These are phyloP conservation scores for Cryptococcus sp. DNA, from an alignment of 1,284 basidiomycete species.

Conservation along the genomic window DNA sequence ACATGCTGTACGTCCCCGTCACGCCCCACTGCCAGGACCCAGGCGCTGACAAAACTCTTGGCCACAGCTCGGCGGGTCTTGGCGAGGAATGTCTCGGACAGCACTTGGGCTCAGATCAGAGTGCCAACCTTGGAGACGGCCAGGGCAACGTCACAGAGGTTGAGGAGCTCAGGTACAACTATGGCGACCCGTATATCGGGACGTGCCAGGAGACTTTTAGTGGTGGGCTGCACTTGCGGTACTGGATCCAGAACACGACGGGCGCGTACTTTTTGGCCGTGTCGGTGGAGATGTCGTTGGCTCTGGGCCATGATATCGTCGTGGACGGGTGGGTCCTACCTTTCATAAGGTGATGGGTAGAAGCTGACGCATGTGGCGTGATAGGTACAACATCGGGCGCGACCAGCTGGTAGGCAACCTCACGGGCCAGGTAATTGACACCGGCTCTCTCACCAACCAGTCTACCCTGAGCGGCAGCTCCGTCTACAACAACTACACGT, in stretches of 20 bases:
- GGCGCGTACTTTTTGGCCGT: slow-evolving; percentile 76
- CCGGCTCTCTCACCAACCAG: slow-evolving; percentile 58
- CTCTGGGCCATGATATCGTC: slow-evolving; percentile 59
- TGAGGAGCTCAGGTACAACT: slow-evolving; percentile 74
- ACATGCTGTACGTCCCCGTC: slow-evolving; percentile 57
- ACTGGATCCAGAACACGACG: slow-evolving; percentile 76
- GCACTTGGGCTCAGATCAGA: slow-evolving; percentile 66
- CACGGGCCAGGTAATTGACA: slow-evolving; percentile 59
- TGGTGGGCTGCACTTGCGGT: slow-evolving; percentile 87
- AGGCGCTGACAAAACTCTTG: neutral
- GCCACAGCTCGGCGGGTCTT: slow-evolving; percentile 38
- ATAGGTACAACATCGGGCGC: slow-evolving; percentile 59
- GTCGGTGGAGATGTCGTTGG: slow-evolving; percentile 68
- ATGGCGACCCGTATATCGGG: slow-evolving; percentile 68
- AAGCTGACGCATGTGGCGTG: neutral
- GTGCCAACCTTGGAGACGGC: slow-evolving; percentile 81
- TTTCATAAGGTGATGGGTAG: neutral
- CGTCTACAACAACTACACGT: slow-evolving; percentile 58
- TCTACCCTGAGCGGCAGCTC: slow-evolving; percentile 42
- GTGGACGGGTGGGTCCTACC: slow-evolving; percentile 55
- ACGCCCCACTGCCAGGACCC: neutral
- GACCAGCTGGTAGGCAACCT: slow-evolving; percentile 81
- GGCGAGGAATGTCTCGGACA: slow-evolving; percentile 76
- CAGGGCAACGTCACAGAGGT: slow-evolving; percentile 70
- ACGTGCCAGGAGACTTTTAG: slow-evolving; percentile 78